Evolutionary conservation across 306 rosid species (phyloP).

Genomic region (Leucaena leucocephala): DNA sequence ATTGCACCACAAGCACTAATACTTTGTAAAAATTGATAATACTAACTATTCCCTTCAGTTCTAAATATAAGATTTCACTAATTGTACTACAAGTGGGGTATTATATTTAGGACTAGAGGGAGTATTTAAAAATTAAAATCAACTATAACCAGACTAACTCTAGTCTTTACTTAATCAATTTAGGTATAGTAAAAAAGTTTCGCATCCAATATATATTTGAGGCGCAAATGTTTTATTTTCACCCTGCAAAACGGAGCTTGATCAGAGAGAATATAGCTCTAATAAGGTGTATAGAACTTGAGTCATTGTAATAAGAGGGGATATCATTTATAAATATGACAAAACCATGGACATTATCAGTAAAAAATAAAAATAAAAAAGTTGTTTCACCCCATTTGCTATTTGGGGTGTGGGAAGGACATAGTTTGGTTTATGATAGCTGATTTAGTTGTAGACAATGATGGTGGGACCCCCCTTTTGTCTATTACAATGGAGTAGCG

Average conservation of each 20-base stretch:
- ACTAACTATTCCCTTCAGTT: too few relatives aligned
- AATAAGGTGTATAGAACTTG: neutral
- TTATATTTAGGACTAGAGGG: too few relatives aligned
- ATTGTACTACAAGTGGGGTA: too few relatives aligned
- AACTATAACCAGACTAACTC: neutral
- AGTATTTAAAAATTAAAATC: neutral
- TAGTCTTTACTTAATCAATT: neutral
- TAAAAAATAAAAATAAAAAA: constrained; percentile 33
- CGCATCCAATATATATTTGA: too few relatives aligned
- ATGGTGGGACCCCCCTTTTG: constrained; percentile 53
- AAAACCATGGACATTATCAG: constrained; percentile 15
- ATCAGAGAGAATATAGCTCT: neutral
- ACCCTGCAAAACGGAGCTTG: neutral
- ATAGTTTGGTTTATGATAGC: constrained; percentile 49
- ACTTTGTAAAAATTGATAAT: too few relatives aligned
- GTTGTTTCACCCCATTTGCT: constrained; percentile 41
- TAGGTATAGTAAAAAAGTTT: neutral
- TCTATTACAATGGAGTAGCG: constrained; percentile 68
- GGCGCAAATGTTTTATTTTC: constrained; percentile 2
- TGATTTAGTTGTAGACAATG: constrained; percentile 60
- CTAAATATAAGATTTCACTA: too few relatives aligned
- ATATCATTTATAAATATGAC: constrained; percentile 23
- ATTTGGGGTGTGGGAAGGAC: constrained; percentile 82
- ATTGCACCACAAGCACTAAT: neutral
- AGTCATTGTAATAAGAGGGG: neutral